These are phyloP conservation scores for Diaporthe citriasiana DNA, from an alignment of 2,329 filamentous ascomycete species.

Conservation along the genomic window DNA sequence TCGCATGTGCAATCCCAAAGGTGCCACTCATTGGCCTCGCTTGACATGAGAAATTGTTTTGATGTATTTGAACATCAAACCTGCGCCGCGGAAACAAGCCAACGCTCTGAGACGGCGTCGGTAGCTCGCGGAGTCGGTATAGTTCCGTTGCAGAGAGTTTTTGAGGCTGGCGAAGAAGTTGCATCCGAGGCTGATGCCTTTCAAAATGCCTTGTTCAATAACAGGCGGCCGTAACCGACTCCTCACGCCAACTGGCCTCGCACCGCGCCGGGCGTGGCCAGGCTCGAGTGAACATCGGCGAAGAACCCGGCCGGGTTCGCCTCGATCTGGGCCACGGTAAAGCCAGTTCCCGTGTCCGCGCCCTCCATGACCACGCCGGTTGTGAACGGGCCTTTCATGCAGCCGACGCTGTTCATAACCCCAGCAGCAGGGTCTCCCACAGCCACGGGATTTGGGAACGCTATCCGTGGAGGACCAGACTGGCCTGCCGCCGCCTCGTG, in stretches of 20 bases:
- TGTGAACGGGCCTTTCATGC: conserved; percentile 56
- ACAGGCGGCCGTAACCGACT: background rate
- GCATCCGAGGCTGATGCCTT: background rate
- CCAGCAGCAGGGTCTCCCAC: conserved; percentile 46
- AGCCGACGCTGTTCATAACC: conserved; percentile 44
- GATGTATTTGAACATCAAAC: too few species aligned
- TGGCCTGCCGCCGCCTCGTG: conserved; percentile 60
- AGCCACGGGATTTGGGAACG: conserved; percentile 60
- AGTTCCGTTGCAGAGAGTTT: background rate
- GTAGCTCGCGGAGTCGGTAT: background rate
- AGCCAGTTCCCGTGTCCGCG: conserved; percentile 59
- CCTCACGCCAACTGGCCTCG: conserved; percentile 56
- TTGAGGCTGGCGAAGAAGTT: background rate
- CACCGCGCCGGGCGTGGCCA: conserved; percentile 60
- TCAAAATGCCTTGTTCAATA: background rate
- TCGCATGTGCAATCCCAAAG: background rate
- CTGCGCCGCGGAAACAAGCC: background rate
- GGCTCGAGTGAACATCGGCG: conserved; percentile 61
- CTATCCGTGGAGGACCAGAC: conserved; percentile 60
- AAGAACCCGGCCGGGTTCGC: conserved; percentile 63
- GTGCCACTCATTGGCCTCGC: too few species aligned
- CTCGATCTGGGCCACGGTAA: conserved; percentile 62
- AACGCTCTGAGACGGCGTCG: background rate
- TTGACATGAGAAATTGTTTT: too few species aligned
- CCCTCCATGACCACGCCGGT: conserved; percentile 58